Percentiles rank a stretch among this genome's conserved stretches.
Conservation (phyloP, 2,329 filamentous ascomycete species). For the Exophiala sp. region DNA sequence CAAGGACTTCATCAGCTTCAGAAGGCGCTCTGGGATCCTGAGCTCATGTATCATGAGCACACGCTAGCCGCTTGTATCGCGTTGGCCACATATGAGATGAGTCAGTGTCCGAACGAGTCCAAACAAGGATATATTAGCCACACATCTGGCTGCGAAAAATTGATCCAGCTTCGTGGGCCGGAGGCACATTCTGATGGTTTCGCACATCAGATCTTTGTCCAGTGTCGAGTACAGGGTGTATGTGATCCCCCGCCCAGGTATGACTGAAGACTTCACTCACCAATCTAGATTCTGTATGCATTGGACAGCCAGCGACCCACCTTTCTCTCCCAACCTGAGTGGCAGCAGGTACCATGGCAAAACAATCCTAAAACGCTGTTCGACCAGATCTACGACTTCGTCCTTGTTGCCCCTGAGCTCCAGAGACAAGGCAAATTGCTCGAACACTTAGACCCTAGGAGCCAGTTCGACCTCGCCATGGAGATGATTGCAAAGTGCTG, state of each 20-base stretch:
- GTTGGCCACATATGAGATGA: constrained; percentile 34
- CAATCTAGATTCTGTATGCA: constrained; percentile 32
- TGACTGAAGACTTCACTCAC: not conserved
- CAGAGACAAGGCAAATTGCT: constrained; percentile 25
- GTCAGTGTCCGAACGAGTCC: constrained; percentile 35
- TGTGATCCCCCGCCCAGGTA: constrained; percentile 10
- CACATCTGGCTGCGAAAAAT: constrained; percentile 31
- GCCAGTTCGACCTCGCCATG: constrained; percentile 20
- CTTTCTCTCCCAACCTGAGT: constrained; percentile 31
- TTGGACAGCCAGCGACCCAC: constrained; percentile 27
- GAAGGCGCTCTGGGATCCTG: constrained; percentile 32
- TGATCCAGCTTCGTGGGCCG: constrained; percentile 34
- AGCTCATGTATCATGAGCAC: constrained; percentile 33
- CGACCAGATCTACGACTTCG: constrained; percentile 33
- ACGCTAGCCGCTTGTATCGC: constrained; percentile 36
- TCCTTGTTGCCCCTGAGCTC: constrained; percentile 30
- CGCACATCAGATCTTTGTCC: constrained; percentile 34
- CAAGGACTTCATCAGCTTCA: constrained; percentile 35
- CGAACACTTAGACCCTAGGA: constrained; percentile 15
- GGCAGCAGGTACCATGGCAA: constrained; percentile 33
- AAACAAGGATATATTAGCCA: constrained; percentile 33
- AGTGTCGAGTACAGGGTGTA: constrained; percentile 30
- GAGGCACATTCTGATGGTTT: constrained; percentile 32
- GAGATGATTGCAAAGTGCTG: constrained; percentile 29
- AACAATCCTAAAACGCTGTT: constrained; percentile 27